Conservation (phyloP, 2,329 filamentous ascomycete species). For the Fusarium sacchari region DNA sequence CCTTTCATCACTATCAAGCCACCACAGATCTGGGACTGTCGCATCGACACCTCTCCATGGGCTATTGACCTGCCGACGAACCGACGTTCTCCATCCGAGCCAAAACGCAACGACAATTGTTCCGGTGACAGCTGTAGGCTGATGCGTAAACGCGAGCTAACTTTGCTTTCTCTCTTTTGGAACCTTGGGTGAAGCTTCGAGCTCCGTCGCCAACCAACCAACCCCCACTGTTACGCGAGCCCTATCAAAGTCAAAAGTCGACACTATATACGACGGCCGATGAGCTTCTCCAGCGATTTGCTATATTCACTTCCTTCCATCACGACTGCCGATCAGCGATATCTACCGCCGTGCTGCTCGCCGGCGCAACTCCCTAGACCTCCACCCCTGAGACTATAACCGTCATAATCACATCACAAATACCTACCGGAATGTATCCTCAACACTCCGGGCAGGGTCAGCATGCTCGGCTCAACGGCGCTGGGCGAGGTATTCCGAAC, state of each 20-base stretch:
- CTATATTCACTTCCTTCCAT: constrained; percentile 23
- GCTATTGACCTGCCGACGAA: constrained; percentile 43
- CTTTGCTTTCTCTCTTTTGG: constrained; percentile 46
- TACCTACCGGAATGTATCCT: constrained; percentile 72
- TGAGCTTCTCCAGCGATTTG: constrained; percentile 36
- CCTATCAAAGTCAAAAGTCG: constrained; percentile 9
- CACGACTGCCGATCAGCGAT: constrained; percentile 33
- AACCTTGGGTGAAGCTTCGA: constrained; percentile 46
- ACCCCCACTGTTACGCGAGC: constrained; percentile 20
- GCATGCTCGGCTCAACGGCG: constrained; percentile 76
- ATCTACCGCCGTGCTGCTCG: constrained; percentile 43
- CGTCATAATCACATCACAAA: constrained; percentile 26
- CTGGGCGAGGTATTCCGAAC: constrained; percentile 65
- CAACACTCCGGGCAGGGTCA: constrained; percentile 73
- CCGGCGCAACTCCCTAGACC: constrained; percentile 42
- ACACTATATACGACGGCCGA: constrained; percentile 36
- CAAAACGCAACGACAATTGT: constrained; percentile 24
- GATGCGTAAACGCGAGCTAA: constrained; percentile 54
- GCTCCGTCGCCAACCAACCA: constrained; percentile 28
- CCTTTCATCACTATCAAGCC: constrained; percentile 4
- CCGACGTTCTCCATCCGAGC: constrained; percentile 17
- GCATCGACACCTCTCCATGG: constrained; percentile 41
- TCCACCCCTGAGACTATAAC: constrained; percentile 22
- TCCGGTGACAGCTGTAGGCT: constrained; percentile 42
- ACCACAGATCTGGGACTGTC: constrained; percentile 20